A percentile compares a stretch with the other conserved stretches of the same genome.
phyloP scores from a whole-genome alignment of 495 filamentous ascomycete species.

The Haplographium delicatum region DNA sequence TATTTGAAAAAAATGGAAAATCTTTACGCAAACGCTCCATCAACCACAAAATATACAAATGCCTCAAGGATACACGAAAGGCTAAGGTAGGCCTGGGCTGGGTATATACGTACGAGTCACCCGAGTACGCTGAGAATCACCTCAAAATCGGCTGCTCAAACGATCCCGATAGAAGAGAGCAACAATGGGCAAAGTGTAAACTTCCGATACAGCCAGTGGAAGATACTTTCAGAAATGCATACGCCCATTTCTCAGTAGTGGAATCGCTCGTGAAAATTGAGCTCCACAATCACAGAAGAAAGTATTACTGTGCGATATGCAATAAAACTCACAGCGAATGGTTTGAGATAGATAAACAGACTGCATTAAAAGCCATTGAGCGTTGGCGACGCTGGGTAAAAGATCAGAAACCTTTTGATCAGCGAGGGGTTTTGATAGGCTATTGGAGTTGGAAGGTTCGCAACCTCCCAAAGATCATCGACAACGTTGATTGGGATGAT shows the following conservation, averaged over 20 bases:
- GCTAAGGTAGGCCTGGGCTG: not conserved
- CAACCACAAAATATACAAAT: not conserved
- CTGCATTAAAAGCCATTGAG: not conserved
- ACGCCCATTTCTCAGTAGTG: not conserved
- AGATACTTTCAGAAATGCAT: not conserved
- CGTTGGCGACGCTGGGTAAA: slow-evolving; percentile 2
- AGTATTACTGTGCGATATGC: not conserved
- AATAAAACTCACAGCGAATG: slow-evolving; percentile 1
- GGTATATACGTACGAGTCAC: not conserved
- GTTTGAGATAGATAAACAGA: not conserved
- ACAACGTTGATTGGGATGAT: slow-evolving; percentile 3
- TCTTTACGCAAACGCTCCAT: too few species aligned
- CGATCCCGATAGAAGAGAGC: not conserved
- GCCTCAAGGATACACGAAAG: not conserved
- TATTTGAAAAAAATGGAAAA: too few species aligned
- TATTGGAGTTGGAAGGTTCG: slow-evolving; percentile 9
- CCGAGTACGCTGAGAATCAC: not conserved
- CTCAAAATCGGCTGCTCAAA: slow-evolving; percentile 7
- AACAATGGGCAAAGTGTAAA: not conserved
- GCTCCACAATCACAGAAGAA: not conserved
- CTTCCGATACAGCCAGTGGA: not conserved
- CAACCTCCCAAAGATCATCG: not conserved
- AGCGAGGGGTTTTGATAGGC: not conserved
- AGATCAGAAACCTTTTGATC: not conserved
- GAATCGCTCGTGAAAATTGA: not conserved